phyloP scores from a whole-genome alignment of 1,284 basidiomycete genomes.

The Schizophyllum commune region DNA sequence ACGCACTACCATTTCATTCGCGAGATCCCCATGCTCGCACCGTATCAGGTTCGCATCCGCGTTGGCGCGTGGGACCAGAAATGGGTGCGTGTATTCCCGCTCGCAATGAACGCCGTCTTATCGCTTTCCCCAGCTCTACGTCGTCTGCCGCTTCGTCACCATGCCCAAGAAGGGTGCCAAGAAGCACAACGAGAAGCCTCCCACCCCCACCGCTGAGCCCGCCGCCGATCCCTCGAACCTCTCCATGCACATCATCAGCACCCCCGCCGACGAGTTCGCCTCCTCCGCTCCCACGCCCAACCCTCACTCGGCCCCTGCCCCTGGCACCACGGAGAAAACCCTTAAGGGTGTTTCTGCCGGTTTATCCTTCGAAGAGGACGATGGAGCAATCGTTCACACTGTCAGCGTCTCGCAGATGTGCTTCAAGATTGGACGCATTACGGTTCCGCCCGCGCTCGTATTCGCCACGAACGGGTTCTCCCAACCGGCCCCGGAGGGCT shows the following conservation, averaged over 20 bases:
- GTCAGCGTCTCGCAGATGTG: constrained; percentile 43
- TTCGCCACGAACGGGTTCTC: constrained; percentile 29
- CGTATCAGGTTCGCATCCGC: constrained; percentile 64
- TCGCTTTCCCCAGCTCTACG: constrained; percentile 40
- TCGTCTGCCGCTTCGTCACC: constrained; percentile 60
- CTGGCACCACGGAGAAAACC: constrained; percentile 11
- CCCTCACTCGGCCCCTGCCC: neutral
- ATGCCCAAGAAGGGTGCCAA: constrained; percentile 32
- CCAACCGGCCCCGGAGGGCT: neutral
- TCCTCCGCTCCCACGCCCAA: constrained; percentile 1
- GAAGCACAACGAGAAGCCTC: constrained; percentile 15
- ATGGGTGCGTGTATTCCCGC: constrained; percentile 52
- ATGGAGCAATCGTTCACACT: constrained; percentile 56
- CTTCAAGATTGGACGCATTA: constrained; percentile 54
- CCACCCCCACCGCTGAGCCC: constrained; percentile 3
- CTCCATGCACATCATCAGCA: constrained; percentile 9
- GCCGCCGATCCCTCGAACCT: constrained; percentile 3
- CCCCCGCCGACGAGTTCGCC: constrained; percentile 6
- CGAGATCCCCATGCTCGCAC: constrained; percentile 69
- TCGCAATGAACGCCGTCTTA: neutral
- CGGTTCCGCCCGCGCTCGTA: constrained; percentile 43
- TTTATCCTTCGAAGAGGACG: constrained; percentile 35
- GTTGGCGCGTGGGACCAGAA: constrained; percentile 77
- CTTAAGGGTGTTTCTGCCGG: constrained; percentile 29
- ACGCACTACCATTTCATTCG: constrained; percentile 70